Evolutionary conservation across 1,139 yeast genomes (phyloP), one percentile per base, ranked within the genome.

Genomic region (Martiniozyma asiatica): DNA sequence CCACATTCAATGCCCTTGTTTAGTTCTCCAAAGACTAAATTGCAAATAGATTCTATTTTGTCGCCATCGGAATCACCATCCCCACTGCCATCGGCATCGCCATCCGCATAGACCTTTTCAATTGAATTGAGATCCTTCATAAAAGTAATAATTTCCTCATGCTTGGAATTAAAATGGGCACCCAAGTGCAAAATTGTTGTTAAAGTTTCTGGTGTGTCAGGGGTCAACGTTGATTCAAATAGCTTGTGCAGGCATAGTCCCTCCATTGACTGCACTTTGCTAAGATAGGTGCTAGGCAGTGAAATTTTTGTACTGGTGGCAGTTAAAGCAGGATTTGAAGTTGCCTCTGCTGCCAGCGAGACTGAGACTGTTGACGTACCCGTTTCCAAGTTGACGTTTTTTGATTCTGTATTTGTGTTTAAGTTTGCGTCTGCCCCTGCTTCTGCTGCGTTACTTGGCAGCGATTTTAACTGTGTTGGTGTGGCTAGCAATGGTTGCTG

Each of bases 161-260:
- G 35, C 20, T 39, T 42, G 11, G 28, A 17, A 5, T 25, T 25
- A 20, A 44, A 44, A 26, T 39, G 40, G 3, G 31, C 29, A 6
- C 43, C 47, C 23, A 47, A 32, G 16, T 43, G 41, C 14, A 47
- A 32, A 11, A 44, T 26, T 21, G 43, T 36, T 20, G 38, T 35
- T 8, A 43, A 23, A 13, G 40, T 31, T 8, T 35, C 41, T 13
- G 28, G 22, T 8, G 39, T 38, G 14, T 34, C 34, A 20, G 27
- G 32, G 11, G 35, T 36, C 25, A 41, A 38, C 14, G 37, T 39
- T n/a, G 22, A 33, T 8, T 35, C 33, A 29, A 40, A 39, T 11
- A 40, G 27, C 8, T 33, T 25, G 21, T 32, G 38, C 16, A 41
- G 24, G 13, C 32, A 33, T 12, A 31, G 18, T 6, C 29, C 34